Evolutionary conservation across 805 yeast species (phyloP).

Genomic region (Candida maris): DNA sequence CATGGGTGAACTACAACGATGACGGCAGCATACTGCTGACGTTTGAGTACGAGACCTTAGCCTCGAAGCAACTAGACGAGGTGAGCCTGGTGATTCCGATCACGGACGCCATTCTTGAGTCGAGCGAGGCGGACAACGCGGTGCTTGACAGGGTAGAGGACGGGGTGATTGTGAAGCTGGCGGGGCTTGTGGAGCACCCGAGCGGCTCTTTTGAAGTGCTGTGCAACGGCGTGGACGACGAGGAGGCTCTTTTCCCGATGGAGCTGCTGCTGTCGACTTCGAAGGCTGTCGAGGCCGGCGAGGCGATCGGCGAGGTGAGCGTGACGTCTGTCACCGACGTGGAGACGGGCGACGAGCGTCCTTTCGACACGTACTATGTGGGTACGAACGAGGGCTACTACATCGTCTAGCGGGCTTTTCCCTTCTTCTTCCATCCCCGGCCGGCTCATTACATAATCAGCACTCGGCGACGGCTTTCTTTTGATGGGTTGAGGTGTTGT

Average conservation of each 20-base stretch:
- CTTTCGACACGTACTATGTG: constrained; percentile 63
- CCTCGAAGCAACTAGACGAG: constrained; percentile 48
- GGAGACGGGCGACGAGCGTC: constrained; percentile 44
- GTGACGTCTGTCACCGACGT: constrained; percentile 62
- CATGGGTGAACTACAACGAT: constrained; percentile 74
- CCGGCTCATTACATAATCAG: too few species aligned
- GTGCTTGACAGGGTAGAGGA: constrained; percentile 58
- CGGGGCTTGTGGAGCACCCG: constrained; percentile 43
- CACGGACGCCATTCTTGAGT: constrained; percentile 48
- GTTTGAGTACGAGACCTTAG: constrained; percentile 78
- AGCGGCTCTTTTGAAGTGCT: constrained; percentile 78
- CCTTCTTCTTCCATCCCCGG: too few species aligned
- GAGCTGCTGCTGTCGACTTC: constrained; percentile 57
- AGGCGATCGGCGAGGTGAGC: constrained; percentile 54
- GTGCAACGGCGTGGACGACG: constrained; percentile 62
- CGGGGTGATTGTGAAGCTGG: constrained; percentile 67
- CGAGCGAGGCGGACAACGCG: constrained; percentile 53
- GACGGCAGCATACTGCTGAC: constrained; percentile 69
- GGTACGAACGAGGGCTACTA: constrained; percentile 57
- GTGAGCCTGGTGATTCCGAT: constrained; percentile 63
- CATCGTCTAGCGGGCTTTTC: too few species aligned
- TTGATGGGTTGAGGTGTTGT: too few species aligned
- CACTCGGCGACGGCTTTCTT: too few species aligned
- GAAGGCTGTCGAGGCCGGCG: constrained; percentile 20
- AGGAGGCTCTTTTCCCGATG: constrained; percentile 88